Evolutionary conservation across 2,329 filamentous ascomycete species (phyloP), one percentile per base, ranked within the genome.

Genomic region (Fusarium oligoseptatum): DNA sequence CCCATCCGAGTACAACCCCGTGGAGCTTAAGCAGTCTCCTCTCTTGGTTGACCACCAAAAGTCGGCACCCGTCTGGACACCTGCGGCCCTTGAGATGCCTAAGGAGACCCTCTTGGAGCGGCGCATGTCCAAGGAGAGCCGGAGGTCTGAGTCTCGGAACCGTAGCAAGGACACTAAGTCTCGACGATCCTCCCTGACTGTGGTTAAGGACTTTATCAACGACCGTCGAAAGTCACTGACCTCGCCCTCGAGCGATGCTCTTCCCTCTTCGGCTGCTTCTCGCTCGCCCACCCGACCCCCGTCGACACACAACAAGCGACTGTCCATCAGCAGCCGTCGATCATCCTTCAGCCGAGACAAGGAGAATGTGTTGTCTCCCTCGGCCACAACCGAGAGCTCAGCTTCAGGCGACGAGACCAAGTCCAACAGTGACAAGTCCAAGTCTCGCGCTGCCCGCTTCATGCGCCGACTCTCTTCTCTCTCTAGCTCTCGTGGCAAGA

Each of bases 241-340:
- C 64, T 85, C 87, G 48, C 78, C 83, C 1, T 87, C 87, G 4
- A 71, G 85, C 9, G 89, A 91, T n/a, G 76, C 71, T 36, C 66
- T 80, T 55, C 62, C 78, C 71, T 67, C 71, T 60, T 48, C 71
- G 60, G 81, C 79, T 9, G 74, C 82, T 7, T 82, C 84, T 10
- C 84, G 83, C 65, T 87, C 85, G 24, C 85, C 88, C 1, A 86
- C 82, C n/a, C 85, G 86, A 48, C 87, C 85, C 6, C 85, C 85
- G 77, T 88, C 86, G 66, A 80, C 82, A 55, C 85, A 87, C 77
- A 82, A 81, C 70, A 68, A 81, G 77, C 94, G 86, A 81, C 87
- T 85, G 84, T 97, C 87, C 84, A 94, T 88, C 84, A 93, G 85
- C 83, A 94, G 86, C 80, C 87, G 83, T 58, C 86, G 81, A 73